phyloP scores from a whole-genome alignment of 768 basidiomycete species.

The Suillus tomentosus region DNA sequence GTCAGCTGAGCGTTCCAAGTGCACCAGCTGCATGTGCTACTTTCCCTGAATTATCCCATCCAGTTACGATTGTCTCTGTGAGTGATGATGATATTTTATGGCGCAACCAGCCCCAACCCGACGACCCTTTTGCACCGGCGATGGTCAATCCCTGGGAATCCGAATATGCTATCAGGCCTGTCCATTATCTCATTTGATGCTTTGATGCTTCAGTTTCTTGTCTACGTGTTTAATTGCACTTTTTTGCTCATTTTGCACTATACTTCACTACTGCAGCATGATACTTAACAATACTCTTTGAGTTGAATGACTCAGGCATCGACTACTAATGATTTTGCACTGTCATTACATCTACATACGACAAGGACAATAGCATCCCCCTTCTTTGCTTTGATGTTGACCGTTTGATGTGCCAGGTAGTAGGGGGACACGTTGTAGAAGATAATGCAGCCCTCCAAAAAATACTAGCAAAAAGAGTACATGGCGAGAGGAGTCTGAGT shows the following conservation, averaged over 20 bases:
- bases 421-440: too few species aligned
- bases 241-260: background rate
- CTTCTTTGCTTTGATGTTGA: conserved; percentile 1
- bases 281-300: background rate
- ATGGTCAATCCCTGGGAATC: background rate
- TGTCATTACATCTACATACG: background rate
- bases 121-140: background rate
- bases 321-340: conserved; percentile 2
- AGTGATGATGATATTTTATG: background rate
- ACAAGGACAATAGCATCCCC: background rate
- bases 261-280: background rate
- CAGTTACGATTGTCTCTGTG: background rate
- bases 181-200: background rate
- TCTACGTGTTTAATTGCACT: background rate
- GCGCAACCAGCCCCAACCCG: background rate
- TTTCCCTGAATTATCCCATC: background rate
- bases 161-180: background rate
- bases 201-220: background rate
- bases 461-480: too few species aligned
- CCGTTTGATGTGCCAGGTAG: background rate
- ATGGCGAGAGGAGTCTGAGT: too few species aligned
- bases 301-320: background rate
- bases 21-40: background rate
- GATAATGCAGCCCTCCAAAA: too few species aligned
- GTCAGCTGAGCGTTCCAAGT: background rate